These are phyloP conservation scores for Blastobotrys attinorum DNA, from an alignment of 805 yeast genomes.

Conservation along the genomic window DNA sequence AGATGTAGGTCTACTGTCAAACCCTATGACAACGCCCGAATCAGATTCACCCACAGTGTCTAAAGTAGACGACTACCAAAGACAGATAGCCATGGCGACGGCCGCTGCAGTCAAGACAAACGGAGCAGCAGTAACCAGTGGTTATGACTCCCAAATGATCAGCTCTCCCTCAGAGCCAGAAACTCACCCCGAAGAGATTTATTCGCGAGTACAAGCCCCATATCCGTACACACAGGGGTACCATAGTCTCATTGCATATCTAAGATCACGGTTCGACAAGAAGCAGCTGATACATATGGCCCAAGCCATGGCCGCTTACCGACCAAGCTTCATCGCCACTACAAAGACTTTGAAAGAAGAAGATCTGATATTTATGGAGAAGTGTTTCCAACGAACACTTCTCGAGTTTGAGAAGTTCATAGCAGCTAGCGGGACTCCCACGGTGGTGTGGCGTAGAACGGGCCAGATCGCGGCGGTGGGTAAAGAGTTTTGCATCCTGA, in stretches of 20 bases:
- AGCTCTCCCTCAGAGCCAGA: conserved; percentile 3
- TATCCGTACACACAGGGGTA: conserved; percentile 58
- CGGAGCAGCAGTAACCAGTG: too few species aligned
- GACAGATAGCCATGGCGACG: too few species aligned
- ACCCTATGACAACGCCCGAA: background rate
- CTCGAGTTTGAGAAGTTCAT: conserved; percentile 48
- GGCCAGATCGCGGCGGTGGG: conserved; percentile 79
- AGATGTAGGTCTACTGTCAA: background rate
- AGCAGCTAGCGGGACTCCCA: conserved; percentile 61
- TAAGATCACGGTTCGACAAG: conserved; percentile 43
- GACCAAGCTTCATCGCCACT: conserved; percentile 73
- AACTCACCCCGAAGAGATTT: conserved; percentile 36
- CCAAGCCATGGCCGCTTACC: conserved; percentile 36
- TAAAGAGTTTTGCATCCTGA: conserved; percentile 60
- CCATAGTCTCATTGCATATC: conserved; percentile 49
- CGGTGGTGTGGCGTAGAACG: conserved; percentile 78
- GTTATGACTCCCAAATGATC: background rate
- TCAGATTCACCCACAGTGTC: background rate
- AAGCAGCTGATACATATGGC: conserved; percentile 31
- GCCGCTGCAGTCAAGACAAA: background rate
- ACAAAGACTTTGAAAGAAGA: conserved; percentile 65
- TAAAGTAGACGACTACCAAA: background rate
- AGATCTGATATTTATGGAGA: conserved; percentile 56
- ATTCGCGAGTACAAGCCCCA: conserved; percentile 57
- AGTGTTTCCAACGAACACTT: conserved; percentile 48